Evolutionary conservation across 768 basidiomycete genomes (phyloP).

Genomic region (Thelephora ganbajun): DNA sequence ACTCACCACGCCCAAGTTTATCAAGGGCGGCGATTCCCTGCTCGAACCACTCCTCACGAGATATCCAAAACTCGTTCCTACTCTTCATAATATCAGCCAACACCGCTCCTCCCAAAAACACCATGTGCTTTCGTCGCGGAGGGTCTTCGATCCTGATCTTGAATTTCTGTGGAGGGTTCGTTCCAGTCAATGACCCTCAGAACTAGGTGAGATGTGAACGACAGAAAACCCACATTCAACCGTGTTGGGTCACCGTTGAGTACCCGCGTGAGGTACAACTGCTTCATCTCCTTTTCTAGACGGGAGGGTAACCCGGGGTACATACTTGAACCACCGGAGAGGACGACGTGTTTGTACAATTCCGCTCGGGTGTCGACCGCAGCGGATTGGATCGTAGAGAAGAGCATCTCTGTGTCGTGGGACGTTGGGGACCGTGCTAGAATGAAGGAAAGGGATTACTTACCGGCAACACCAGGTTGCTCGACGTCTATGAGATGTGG

Average conservation of each 20-base stretch:
- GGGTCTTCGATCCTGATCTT: constrained; percentile 98
- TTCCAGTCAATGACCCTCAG: no score
- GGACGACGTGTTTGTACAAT: constrained; percentile 94
- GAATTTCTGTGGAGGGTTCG: constrained; percentile 65
- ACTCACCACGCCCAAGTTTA: constrained; percentile 66
- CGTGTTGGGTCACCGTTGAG: constrained; percentile 71
- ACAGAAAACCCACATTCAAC: constrained; percentile 53
- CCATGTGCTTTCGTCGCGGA: constrained; percentile 97
- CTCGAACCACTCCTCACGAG: constrained; percentile 90
- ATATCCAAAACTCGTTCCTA: constrained; percentile 90
- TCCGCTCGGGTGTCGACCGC: constrained; percentile 81
- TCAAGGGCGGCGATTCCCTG: constrained; percentile 72
- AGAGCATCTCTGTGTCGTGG: neutral
- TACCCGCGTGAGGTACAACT: constrained; percentile 89
- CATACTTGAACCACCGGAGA: constrained; percentile 97
- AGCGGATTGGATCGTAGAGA: neutral
- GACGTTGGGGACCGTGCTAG: neutral
- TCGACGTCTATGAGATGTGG: constrained; percentile 95
- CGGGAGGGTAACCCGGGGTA: constrained; percentile 95
- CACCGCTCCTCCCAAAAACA: constrained; percentile 97
- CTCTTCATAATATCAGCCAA: constrained; percentile 97
- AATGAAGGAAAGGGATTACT: constrained; percentile 7
- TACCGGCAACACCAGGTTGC: constrained; percentile 91
- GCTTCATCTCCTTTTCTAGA: constrained; percentile 99
- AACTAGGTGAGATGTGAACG: neutral